These are phyloP conservation scores for Fusarium domesticum DNA, from an alignment of 2,329 filamentous ascomycete species.

Conservation along the genomic window DNA sequence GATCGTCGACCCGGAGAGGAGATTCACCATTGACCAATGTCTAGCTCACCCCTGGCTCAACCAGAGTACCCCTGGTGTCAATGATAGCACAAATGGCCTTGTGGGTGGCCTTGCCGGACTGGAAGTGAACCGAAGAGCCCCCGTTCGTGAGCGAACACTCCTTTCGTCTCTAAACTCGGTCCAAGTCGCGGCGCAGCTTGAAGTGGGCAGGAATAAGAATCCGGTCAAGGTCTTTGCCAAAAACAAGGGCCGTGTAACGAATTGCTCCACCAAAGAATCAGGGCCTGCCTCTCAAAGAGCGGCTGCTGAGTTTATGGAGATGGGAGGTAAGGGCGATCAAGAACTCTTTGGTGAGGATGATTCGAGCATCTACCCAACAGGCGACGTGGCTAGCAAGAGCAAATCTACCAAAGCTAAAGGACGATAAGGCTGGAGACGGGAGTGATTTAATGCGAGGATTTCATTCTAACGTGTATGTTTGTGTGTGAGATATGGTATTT, in stretches of 20 bases:
- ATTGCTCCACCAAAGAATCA: constrained; percentile 54
- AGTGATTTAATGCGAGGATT: constrained; percentile 1
- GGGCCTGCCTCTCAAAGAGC: constrained; percentile 65
- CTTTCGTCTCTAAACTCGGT: constrained; percentile 79
- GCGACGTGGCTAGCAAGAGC: constrained; percentile 29
- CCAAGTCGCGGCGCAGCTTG: constrained; percentile 49
- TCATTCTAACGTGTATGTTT: neutral
- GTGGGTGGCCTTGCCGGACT: constrained; percentile 81
- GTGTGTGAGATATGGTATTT: neutral
- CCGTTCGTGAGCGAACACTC: constrained; percentile 78
- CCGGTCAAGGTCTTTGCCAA: constrained; percentile 73
- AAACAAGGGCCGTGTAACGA: constrained; percentile 50
- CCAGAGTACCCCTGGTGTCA: constrained; percentile 55
- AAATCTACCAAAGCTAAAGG: constrained; percentile 31
- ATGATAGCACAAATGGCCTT: constrained; percentile 88
- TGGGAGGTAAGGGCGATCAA: constrained; percentile 85
- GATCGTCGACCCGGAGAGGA: constrained; percentile 76
- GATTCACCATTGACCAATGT: constrained; percentile 87
- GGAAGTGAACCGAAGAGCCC: constrained; percentile 79
- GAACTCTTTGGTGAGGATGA: constrained; percentile 66
- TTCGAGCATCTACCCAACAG: constrained; percentile 47
- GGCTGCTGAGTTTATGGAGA: constrained; percentile 73
- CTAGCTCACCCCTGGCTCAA: constrained; percentile 88
- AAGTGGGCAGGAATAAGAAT: constrained; percentile 54
- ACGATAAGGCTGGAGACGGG: constrained; percentile 4